phyloP scores from a whole-genome alignment of 2,329 filamentous ascomycete genomes.

The Chlorencoelia australis region DNA sequence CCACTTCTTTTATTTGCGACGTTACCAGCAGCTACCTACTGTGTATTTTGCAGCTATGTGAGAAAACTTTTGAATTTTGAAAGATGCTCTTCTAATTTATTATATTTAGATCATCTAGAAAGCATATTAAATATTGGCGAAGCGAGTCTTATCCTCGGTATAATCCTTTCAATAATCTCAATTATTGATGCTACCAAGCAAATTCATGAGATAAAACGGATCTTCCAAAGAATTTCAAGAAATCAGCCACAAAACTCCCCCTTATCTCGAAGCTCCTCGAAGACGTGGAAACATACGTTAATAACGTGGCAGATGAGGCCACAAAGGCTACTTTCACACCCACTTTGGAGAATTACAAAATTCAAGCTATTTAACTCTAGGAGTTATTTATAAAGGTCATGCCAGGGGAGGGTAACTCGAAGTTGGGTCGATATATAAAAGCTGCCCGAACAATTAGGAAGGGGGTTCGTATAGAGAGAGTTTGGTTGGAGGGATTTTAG shows the following conservation, averaged over 20 bases:
- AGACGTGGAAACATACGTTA: slow-evolving; percentile 9
- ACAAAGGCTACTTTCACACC: slow-evolving; percentile 8
- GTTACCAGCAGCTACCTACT: no score
- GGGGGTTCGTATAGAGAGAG: slow-evolving; percentile 9
- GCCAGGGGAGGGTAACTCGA: slow-evolving; percentile 6
- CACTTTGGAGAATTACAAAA: slow-evolving; percentile 8
- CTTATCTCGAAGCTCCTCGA: slow-evolving; percentile 8
- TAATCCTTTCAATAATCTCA: slow-evolving; percentile 13
- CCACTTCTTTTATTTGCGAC: no score
- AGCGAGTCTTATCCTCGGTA: slow-evolving; percentile 12
- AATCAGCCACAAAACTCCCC: slow-evolving; percentile 6
- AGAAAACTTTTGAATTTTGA: no score
- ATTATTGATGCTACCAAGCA: slow-evolving; percentile 10
- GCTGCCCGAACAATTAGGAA: slow-evolving; percentile 11
- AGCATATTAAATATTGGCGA: slow-evolving; percentile 11
- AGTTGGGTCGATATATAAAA: slow-evolving; percentile 10
- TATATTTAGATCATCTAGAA: no score
- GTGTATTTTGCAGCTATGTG: no score
- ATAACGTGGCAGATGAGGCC: slow-evolving; percentile 2
- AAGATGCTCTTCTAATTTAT: no score
- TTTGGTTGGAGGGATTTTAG: slow-evolving; percentile 10
- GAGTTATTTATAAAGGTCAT: slow-evolving; percentile 12
- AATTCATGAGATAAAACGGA: slow-evolving; percentile 8
- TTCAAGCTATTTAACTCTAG: slow-evolving; percentile 7
- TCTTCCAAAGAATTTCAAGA: slow-evolving; percentile 10